Evolutionary conservation across 495 filamentous ascomycete species (phyloP), one percentile per base, ranked within the genome.

Genomic region (Oleoguttula mirabilis): DNA sequence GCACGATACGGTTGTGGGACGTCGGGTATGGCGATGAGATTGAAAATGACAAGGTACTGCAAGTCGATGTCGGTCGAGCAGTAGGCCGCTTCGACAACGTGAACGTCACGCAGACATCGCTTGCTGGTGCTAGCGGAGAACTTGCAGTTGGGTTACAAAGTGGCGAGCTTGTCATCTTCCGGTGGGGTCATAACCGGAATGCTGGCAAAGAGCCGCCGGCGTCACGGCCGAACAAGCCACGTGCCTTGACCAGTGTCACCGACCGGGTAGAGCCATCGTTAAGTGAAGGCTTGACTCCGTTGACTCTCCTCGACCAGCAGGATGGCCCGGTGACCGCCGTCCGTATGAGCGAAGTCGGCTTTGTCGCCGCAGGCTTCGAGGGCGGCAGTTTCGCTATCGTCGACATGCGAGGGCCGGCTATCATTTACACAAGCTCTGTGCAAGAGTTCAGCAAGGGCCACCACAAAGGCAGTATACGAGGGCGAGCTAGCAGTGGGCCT

Each of bases 1-100:
- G 88, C 27, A 90, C 79, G 0, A 62, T 96, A 8, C 69, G 85
- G 5, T 63, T 95, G 10, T 98, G 87, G 86, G 90, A 98, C 59
- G 71, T 77, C 21, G 92, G 92, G 0, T 77, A 88, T 51, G 80
- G 73, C 4, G 90, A 96, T 57, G 86, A 95, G 55, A 78, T 98
- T 41, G 90, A 96, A 61, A 96, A 96, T 54, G 67, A 73, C 20
- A 67, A 67, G 10, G 71, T 84, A 24, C 65, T 95, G 32, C 87
- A 96, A 63, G 75, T 92, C 2, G 88, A 98, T 58, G 61, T 94
- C 20, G 75, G 77, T 10, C 72, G 85, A 45, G 87, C 88, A n/a
- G 67, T 96, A 4, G 79, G 80, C 27, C 71, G 86, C 20, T 76
- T 71, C n/a, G 68, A 82, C n/a, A 76, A 82, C 32, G 69, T 94